phyloP scores from a whole-genome alignment of 257 asterid genomes.

The Rhazya stricta region DNA sequence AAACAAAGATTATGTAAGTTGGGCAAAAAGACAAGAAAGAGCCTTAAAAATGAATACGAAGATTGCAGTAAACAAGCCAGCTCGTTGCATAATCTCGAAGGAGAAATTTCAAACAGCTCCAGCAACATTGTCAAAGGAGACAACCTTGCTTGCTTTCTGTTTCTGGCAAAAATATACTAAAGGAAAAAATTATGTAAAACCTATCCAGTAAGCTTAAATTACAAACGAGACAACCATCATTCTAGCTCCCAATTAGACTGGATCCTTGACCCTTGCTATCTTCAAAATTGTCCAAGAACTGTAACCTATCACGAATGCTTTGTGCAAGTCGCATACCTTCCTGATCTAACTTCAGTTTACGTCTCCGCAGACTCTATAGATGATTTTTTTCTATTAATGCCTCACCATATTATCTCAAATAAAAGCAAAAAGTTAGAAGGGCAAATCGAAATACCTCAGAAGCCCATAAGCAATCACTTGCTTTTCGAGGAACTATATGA shows the following conservation, averaged over 20 bases:
- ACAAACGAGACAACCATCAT: background rate
- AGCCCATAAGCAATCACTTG: constrained; percentile 83
- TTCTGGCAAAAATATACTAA: background rate
- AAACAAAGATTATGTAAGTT: no score
- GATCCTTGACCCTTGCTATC: constrained; percentile 56
- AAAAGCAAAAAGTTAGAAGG: background rate
- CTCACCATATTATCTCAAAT: background rate
- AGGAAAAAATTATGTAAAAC: background rate
- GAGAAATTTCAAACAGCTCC: no score
- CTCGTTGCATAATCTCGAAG: no score
- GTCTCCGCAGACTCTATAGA: constrained; percentile 48
- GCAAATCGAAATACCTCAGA: constrained; percentile 61
- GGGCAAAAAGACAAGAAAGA: no score
- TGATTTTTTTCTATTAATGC: constrained; percentile 7
- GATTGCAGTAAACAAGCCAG: no score
- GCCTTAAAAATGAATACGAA: no score
- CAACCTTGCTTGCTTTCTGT: background rate
- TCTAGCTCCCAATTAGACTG: constrained; percentile 39
- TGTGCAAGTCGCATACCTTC: constrained; percentile 59
- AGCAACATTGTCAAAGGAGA: background rate
- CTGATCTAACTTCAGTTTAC: constrained; percentile 56
- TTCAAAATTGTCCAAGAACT: constrained; percentile 26
- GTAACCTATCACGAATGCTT: constrained; percentile 55
- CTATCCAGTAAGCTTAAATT: background rate
- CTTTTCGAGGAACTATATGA: constrained; percentile 91